Evolutionary conservation across 768 basidiomycete genomes (phyloP).

Genomic region (Kwoniella sp.): DNA sequence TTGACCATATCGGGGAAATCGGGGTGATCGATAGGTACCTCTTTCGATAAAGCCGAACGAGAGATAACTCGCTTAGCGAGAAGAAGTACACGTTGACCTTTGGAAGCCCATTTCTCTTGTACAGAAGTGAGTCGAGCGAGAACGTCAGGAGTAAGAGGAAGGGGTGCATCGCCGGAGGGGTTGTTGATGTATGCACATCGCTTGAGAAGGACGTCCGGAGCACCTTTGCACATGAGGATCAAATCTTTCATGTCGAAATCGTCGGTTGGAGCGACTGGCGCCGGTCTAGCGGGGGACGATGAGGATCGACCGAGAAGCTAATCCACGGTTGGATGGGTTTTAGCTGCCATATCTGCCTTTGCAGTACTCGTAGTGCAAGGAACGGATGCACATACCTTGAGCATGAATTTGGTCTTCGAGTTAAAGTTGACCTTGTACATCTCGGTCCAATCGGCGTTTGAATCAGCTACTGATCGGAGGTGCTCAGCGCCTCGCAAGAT

Average conservation of each 20-base stretch:
- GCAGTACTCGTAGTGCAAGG: too few species aligned
- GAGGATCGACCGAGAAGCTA: slow-evolving; percentile 3
- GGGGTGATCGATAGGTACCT: slow-evolving; percentile 48
- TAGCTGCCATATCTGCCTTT: too few species aligned
- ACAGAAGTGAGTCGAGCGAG: slow-evolving; percentile 38
- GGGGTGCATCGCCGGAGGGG: slow-evolving; percentile 54
- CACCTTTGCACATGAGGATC: slow-evolving; percentile 64
- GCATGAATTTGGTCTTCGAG: slow-evolving; percentile 64
- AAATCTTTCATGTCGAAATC: slow-evolving; percentile 34
- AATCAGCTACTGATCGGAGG: slow-evolving; percentile 33
- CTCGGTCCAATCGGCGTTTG: slow-evolving; percentile 53
- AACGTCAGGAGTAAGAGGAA: slow-evolving; percentile 51
- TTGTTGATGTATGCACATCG: slow-evolving; percentile 56
- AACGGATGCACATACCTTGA: slow-evolving; percentile 57
- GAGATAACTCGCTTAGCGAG: slow-evolving; percentile 61
- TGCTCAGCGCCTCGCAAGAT: slow-evolving; percentile 61
- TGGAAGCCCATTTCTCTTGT: slow-evolving; percentile 61
- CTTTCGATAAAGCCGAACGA: slow-evolving; percentile 53
- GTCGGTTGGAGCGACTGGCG: slow-evolving; percentile 49
- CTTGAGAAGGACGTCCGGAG: slow-evolving; percentile 60
- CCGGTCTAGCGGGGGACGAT: slow-evolving; percentile 18
- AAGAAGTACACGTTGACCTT: slow-evolving; percentile 67
- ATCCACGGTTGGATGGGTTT: not conserved
- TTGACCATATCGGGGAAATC: slow-evolving; percentile 60
- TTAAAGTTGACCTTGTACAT: slow-evolving; percentile 52